Conservation (phyloP, 331 rosid species). For the Stylosanthes scabra region DNA sequence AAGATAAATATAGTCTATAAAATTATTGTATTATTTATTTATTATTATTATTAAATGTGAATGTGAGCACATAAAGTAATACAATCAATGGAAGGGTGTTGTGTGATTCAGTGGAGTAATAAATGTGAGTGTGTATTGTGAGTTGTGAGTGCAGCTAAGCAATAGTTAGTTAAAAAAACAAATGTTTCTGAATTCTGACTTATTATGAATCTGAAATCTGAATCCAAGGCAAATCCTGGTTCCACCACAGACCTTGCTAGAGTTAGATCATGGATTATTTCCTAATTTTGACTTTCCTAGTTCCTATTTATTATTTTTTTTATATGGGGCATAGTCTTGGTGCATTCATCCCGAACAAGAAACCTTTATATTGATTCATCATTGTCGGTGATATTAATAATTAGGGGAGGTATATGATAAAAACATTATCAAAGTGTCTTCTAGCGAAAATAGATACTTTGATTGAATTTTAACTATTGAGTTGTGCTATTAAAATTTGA, state of each 20-base stretch:
- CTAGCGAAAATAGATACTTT: too few species aligned
- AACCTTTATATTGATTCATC: neutral
- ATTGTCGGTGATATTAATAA: neutral
- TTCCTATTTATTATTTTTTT: neutral
- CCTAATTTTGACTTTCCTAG: neutral
- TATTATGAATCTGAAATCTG: neutral
- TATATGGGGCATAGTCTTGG: neutral
- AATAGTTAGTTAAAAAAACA: neutral
- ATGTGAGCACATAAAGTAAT: neutral
- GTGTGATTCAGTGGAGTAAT: neutral
- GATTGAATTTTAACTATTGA: too few species aligned
- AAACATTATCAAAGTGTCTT: too few species aligned
- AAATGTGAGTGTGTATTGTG: neutral
- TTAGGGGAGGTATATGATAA: too few species aligned
- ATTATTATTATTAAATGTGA: too few species aligned
- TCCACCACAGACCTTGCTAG: neutral
- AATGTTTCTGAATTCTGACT: neutral
- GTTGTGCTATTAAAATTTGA: too few species aligned
- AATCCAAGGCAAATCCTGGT: slow-evolving; percentile 6
- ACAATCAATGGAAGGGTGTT: neutral
- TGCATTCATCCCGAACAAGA: neutral
- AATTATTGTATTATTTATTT: too few species aligned
- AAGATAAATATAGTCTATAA: too few species aligned
- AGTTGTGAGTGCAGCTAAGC: neutral
- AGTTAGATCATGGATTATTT: neutral